These are phyloP conservation scores for Penicillium capsulatum DNA, from an alignment of 2,329 filamentous ascomycete genomes.

Conservation along the genomic window DNA sequence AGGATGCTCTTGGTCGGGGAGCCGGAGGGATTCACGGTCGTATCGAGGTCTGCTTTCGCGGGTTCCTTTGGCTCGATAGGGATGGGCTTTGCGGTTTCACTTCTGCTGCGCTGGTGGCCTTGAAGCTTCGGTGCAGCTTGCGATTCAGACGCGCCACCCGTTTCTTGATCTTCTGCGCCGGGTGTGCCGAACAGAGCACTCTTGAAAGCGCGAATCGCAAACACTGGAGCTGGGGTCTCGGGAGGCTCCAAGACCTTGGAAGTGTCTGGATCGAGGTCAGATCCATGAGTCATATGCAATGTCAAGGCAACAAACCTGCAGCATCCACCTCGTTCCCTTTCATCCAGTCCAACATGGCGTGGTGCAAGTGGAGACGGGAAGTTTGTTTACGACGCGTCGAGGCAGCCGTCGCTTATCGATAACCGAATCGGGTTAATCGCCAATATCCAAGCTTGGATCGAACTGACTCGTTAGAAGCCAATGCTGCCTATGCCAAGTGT, in stretches of 20 bases:
- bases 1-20: conserved; percentile 61
- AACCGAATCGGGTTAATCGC: conserved; percentile 1
- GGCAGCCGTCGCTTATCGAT: conserved; percentile 14
- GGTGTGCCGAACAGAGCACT: conserved; percentile 63
- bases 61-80: conserved; percentile 18
- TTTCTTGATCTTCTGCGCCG: conserved; percentile 46
- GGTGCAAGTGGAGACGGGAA: conserved; percentile 16
- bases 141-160: conserved; percentile 16
- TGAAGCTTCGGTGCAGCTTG: conserved; percentile 5
- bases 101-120: conserved; percentile 21
- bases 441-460: no score
- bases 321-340: conserved; percentile 19
- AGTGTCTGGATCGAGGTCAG: conserved; percentile 25
- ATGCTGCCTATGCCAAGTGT: neutral
- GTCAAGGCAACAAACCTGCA: conserved; percentile 12
- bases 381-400: conserved; percentile 34
- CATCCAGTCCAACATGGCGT: conserved; percentile 25
- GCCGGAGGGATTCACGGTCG: conserved; percentile 29
- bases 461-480: no score
- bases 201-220: conserved; percentile 64
- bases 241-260: conserved; percentile 57
- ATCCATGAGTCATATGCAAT: neutral
- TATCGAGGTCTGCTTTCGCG: conserved; percentile 23
- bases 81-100: conserved; percentile 18
- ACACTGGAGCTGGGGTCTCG: conserved; percentile 63